Evolutionary conservation across 148 eudicot genomes (phyloP).

Genomic region (Polygonum maritimum): DNA sequence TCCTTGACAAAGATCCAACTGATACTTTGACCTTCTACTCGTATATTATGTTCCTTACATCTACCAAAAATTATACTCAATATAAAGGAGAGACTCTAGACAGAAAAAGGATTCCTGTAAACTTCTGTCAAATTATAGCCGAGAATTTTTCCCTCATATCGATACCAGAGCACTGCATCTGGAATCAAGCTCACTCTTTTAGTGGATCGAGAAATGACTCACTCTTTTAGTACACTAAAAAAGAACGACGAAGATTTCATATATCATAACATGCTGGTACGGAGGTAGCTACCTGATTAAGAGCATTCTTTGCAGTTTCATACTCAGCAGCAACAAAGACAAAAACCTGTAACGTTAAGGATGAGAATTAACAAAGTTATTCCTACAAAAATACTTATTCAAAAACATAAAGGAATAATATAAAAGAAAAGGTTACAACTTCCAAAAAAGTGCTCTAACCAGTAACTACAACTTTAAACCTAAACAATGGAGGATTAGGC

Average conservation of each 20-base stretch:
- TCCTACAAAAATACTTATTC: background rate
- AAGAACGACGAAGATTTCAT: background rate
- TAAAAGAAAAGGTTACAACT: background rate
- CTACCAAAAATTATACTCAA: background rate
- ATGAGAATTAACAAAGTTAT: background rate
- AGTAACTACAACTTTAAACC: background rate
- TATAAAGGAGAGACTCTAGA: background rate
- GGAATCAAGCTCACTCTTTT: background rate
- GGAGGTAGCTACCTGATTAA: conserved; percentile 61
- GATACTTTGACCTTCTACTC: background rate
- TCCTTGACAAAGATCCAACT: background rate
- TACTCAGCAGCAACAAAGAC: conserved; percentile 94
- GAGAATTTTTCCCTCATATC: background rate
- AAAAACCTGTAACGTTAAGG: conserved; percentile 51
- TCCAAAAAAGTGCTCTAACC: background rate
- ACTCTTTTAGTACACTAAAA: background rate
- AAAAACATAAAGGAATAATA: background rate
- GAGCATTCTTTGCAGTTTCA: conserved; percentile 56
- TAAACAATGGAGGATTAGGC: background rate
- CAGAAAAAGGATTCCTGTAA: background rate
- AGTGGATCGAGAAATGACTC: background rate
- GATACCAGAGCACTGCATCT: background rate
- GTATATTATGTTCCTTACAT: background rate
- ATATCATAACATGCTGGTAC: background rate
- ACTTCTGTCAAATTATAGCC: background rate